A percentile compares a stretch with the other conserved stretches of the same genome.
Evolutionary conservation across 306 rosid genomes (phyloP).

Genomic region (Vigna nakashimae): DNA sequence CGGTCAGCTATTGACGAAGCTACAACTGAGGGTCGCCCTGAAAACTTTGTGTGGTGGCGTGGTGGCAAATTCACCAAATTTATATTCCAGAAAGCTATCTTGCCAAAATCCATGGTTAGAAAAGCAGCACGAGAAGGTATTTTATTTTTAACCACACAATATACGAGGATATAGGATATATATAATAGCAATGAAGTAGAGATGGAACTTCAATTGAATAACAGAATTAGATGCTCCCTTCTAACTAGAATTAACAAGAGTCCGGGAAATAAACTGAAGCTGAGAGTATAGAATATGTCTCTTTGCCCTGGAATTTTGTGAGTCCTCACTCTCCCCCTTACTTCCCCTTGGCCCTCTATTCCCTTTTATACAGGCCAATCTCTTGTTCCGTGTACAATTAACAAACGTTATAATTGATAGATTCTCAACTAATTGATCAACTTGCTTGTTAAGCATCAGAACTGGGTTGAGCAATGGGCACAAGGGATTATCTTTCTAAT

Average conservation of each 20-base stretch:
- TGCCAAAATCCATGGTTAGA: slow-evolving; percentile 64
- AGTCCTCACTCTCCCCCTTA: not conserved
- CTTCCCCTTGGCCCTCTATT: not conserved
- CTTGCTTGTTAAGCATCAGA: not conserved
- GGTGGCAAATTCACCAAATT: slow-evolving; percentile 75
- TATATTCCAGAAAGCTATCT: slow-evolving; percentile 79
- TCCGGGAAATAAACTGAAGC: not conserved
- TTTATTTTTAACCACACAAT: slow-evolving; percentile 19
- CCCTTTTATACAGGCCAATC: not conserved
- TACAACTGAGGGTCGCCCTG: slow-evolving; percentile 52
- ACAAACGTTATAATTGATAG: not conserved
- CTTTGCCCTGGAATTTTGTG: not conserved
- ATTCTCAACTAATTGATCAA: not conserved
- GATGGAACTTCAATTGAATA: not conserved
- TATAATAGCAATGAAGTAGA: not conserved
- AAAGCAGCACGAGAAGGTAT: slow-evolving; percentile 93
- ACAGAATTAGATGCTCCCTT: not conserved
- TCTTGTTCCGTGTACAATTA: not conserved
- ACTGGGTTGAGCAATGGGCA: not conserved
- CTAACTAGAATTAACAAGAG: not conserved
- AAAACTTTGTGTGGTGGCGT: slow-evolving; percentile 78
- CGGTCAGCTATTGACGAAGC: slow-evolving; percentile 67
- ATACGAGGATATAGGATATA: not conserved
- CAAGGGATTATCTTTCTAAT: not conserved
- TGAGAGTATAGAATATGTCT: slow-evolving; percentile 4